phyloP scores from a whole-genome alignment of 768 basidiomycete species.

The Suillus cothurnatus region DNA sequence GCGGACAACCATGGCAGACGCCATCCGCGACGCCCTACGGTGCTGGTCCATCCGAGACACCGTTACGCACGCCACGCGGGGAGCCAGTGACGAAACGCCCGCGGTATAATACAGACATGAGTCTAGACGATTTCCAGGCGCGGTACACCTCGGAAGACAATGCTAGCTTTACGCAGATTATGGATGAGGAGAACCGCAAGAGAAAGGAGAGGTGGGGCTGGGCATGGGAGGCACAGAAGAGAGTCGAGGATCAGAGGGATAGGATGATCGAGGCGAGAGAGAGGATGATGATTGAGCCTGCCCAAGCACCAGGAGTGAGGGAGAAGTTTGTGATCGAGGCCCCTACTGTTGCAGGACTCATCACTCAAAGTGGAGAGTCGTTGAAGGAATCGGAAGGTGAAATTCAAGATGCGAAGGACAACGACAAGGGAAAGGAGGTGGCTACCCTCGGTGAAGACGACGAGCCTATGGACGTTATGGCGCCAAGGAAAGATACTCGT shows the following conservation, averaged over 20 bases:
- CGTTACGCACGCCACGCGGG: constrained; percentile 47
- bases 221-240: constrained; percentile 92
- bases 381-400: constrained; percentile 19
- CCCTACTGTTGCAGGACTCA: constrained; percentile 55
- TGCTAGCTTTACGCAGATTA: constrained; percentile 90
- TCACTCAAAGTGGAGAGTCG: constrained; percentile 38
- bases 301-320: constrained; percentile 61
- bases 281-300: constrained; percentile 71
- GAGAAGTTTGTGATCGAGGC: constrained; percentile 68
- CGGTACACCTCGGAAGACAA: constrained; percentile 97
- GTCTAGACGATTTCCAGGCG: constrained; percentile 86
- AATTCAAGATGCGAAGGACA: constrained; percentile 26
- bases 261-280: constrained; percentile 71
- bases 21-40: constrained; percentile 72
- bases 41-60: constrained; percentile 64
- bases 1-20: constrained; percentile 37
- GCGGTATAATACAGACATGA: constrained; percentile 61
- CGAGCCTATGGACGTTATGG: constrained; percentile 69
- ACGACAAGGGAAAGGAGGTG: constrained; percentile 27
- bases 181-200: constrained; percentile 85
- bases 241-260: constrained; percentile 67
- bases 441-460: constrained; percentile 29
- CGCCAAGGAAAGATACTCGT: constrained; percentile 73
- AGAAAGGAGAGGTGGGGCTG: constrained; percentile 83
- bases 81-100: constrained; percentile 56